These are phyloP conservation scores for Emericellopsis cladophorae DNA, from an alignment of 2,329 filamentous ascomycete genomes.

Conservation along the genomic window DNA sequence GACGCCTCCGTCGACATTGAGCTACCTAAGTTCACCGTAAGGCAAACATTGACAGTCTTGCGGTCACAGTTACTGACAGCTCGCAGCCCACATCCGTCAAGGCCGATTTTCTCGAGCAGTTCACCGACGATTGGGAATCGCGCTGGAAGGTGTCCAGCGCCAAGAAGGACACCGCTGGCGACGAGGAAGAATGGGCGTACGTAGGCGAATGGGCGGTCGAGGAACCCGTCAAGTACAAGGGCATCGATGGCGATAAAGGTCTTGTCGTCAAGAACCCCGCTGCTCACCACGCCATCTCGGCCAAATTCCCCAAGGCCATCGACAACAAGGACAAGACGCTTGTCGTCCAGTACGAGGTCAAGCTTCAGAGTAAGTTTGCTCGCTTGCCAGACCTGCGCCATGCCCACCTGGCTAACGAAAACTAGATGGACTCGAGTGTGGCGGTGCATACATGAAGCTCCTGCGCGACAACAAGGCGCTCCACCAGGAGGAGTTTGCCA, in stretches of 20 bases:
- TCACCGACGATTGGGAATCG: conserved; percentile 89
- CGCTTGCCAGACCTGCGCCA: neutral
- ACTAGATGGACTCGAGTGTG: conserved; percentile 85
- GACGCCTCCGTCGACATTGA: conserved; percentile 43
- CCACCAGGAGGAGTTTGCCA: conserved; percentile 94
- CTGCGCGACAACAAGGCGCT: conserved; percentile 95
- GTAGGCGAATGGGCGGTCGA: conserved; percentile 95
- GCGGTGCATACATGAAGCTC: conserved; percentile 98
- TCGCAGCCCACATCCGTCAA: conserved; percentile 72
- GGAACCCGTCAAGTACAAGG: conserved; percentile 82
- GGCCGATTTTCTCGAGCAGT: conserved; percentile 95
- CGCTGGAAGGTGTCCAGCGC: conserved; percentile 92
- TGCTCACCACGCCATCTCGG: conserved; percentile 97
- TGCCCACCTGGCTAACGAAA: conserved; percentile 15
- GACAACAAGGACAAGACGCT: conserved; percentile 96
- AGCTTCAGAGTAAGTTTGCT: conserved; percentile 77
- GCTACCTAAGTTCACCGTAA: conserved; percentile 79
- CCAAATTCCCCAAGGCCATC: conserved; percentile 94
- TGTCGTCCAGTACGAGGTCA: conserved; percentile 98
- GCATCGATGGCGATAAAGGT: conserved; percentile 89
- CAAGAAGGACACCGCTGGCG: conserved; percentile 78
- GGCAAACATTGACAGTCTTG: conserved; percentile 15
- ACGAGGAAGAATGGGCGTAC: conserved; percentile 78
- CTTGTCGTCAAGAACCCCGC: conserved; percentile 96
- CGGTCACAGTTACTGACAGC: conserved; percentile 5